Base-by-base conservation (phyloP, 2,329 filamentous ascomycete species). In the Trichoderma gracile region DNA sequence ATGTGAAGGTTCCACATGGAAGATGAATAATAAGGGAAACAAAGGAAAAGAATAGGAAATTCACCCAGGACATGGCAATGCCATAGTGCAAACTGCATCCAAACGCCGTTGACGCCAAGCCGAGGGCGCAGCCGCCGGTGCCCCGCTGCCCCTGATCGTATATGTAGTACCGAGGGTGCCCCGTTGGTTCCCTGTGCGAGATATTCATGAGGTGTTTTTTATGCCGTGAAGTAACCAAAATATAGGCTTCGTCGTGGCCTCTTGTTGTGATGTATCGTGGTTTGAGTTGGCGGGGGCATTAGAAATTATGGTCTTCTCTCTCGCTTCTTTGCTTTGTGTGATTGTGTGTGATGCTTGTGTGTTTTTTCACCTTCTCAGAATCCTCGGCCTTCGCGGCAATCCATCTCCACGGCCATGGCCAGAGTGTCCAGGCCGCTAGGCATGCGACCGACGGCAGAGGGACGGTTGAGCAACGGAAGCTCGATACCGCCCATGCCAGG, bases 381-480 rank as follows among this genome's bases (percentile, higher is more conserved):
- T 40, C 33, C 49, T 33, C 58, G 47, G 14, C 78, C 78, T 68
- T 83, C 80, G 70, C 84, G 81, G 67, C 81, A 83, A 25, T 81
- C 83, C 15, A 84, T 78, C 25, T 81, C 83, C 15, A 84, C 78
- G 23, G 82, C 84, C 76, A 82, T 79, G 53, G 83, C 84, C 21
- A 86, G 75, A 8, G 83, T 80, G 67, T 86, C 83, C 5, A 86
- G 78, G 21, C 83, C 83, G 65, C 80, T 84, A n/a, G 78, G 77
- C n/a, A 79, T 79, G 65, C 79, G 59, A 38, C 64, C 47, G 47
- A 64, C 75, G 7, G 76, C 70, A 14, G 71, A 73, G 4, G 82
- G 82, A n/a, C 81, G 79, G 67, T 72, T 77, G 68, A 81, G 75
- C 14, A 83, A 73, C 62, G 81, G 77, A 1, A 79, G 69, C 60